These are phyloP conservation scores for Penicillium pulvis DNA, from an alignment of 495 filamentous ascomycete species.

Conservation along the genomic window DNA sequence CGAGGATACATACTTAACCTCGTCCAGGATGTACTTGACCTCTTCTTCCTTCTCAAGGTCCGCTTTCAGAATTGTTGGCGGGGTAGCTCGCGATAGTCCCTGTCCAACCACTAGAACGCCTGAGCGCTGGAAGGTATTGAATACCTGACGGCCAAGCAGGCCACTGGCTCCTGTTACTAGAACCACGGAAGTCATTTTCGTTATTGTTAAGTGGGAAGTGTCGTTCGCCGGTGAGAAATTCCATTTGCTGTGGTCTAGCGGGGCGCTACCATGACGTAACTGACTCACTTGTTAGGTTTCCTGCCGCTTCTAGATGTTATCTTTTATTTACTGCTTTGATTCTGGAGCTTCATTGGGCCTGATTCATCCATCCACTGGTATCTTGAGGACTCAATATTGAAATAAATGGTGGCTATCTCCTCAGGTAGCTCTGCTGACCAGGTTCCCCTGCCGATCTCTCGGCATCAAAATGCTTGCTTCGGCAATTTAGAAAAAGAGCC, in stretches of 20 bases:
- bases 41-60: constrained; percentile 65
- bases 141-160: constrained; percentile 78
- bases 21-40: constrained; percentile 63
- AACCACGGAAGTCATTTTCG: constrained; percentile 59
- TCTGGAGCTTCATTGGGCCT: not conserved
- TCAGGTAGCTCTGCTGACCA: not conserved
- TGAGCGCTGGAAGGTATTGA: constrained; percentile 68
- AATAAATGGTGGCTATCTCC: not conserved
- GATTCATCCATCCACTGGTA: not conserved
- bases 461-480: too few species aligned
- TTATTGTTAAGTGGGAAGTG: not conserved
- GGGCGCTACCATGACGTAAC: constrained; percentile 33
- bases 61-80: constrained; percentile 72
- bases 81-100: constrained; percentile 71
- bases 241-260: constrained; percentile 10
- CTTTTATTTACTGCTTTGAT: not conserved
- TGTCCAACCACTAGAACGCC: constrained; percentile 83
- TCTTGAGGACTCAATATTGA: not conserved
- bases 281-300: constrained; percentile 16
- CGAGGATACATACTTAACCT: constrained; percentile 42
- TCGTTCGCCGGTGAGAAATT: constrained; percentile 10
- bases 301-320: not conserved
- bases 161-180: constrained; percentile 87
- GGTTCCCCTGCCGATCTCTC: not conserved
- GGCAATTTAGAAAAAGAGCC: too few species aligned